Percentiles rank a stretch among this genome's conserved stretches.
phyloP scores from a whole-genome alignment of 2,329 filamentous ascomycete species.

The Colletotrichum magnum region DNA sequence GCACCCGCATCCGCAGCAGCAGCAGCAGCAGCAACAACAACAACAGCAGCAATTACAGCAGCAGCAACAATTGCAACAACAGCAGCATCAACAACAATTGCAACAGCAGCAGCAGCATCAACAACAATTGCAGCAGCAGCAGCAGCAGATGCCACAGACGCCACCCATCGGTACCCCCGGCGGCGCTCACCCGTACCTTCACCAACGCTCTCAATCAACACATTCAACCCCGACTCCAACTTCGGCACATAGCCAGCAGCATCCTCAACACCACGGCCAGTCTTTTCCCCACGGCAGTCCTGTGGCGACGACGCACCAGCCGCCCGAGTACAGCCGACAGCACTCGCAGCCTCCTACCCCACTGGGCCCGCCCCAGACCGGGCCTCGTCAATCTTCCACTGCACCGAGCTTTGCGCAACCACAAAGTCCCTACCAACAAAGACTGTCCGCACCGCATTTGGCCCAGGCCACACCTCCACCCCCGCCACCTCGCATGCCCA shows the following conservation, averaged over 20 bases:
- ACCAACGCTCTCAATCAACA: constrained; percentile 69
- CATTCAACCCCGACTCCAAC: constrained; percentile 74
- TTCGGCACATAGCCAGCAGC: constrained; percentile 72
- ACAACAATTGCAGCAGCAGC: constrained; percentile 45
- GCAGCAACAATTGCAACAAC: constrained; percentile 44
- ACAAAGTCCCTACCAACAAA: constrained; percentile 73
- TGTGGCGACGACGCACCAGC: constrained; percentile 59
- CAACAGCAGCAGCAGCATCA: constrained; percentile 58
- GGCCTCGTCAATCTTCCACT: constrained; percentile 59
- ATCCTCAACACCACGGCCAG: constrained; percentile 67
- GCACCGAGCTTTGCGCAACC: constrained; percentile 63
- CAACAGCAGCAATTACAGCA: constrained; percentile 55
- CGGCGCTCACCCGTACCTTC: constrained; percentile 50
- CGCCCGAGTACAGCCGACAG: constrained; percentile 61
- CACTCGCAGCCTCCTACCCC: constrained; percentile 70
- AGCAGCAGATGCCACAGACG: constrained; percentile 58
- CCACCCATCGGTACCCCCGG: constrained; percentile 59
- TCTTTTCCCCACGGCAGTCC: constrained; percentile 69
- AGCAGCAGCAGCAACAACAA: constrained; percentile 39
- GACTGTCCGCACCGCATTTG: constrained; percentile 51
- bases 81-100: constrained; percentile 50
- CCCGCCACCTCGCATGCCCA: constrained; percentile 54
- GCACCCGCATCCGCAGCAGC: constrained; percentile 49
- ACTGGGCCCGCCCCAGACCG: constrained; percentile 63
- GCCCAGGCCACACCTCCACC: constrained; percentile 47